phyloP scores from a whole-genome alignment of 2,329 filamentous ascomycete species.

The Paecilomyces niveus region DNA sequence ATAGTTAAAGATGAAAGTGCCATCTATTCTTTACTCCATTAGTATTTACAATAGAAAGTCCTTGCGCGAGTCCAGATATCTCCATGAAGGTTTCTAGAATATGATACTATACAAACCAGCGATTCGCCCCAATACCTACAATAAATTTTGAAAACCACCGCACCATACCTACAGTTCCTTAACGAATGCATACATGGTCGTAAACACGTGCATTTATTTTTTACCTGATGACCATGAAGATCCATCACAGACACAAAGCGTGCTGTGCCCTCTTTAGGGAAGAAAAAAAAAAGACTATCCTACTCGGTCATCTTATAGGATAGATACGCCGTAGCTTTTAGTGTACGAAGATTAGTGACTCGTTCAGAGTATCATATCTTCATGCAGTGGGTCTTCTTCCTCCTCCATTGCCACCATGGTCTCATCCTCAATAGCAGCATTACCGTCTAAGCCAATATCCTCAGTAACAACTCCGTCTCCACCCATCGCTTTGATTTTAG shows the following conservation, averaged over 20 bases:
- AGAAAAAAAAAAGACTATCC: neutral
- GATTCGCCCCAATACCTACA: neutral
- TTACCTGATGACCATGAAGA: neutral
- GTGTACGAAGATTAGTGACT: neutral
- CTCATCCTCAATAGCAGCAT: constrained; percentile 28
- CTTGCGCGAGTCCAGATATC: neutral
- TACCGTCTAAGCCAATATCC: constrained; percentile 22
- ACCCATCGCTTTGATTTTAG: constrained; percentile 55
- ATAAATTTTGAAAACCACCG: neutral
- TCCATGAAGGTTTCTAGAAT: neutral
- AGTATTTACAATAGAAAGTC: too few relatives aligned
- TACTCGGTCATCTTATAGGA: neutral
- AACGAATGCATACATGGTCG: neutral
- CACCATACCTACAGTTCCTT: neutral
- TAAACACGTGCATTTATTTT: neutral
- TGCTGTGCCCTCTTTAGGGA: neutral
- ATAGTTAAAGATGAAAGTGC: neutral
- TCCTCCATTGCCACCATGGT: constrained; percentile 26
- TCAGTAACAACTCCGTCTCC: constrained; percentile 32
- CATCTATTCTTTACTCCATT: neutral
- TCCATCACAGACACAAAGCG: neutral
- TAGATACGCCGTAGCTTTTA: neutral
- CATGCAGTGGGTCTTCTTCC: constrained; percentile 28
- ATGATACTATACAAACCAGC: neutral
- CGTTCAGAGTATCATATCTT: constrained; percentile 11